Base-by-base conservation (phyloP, 176 grass and related monocot genomes). In the Rhipidocladum racemiflorum region DNA sequence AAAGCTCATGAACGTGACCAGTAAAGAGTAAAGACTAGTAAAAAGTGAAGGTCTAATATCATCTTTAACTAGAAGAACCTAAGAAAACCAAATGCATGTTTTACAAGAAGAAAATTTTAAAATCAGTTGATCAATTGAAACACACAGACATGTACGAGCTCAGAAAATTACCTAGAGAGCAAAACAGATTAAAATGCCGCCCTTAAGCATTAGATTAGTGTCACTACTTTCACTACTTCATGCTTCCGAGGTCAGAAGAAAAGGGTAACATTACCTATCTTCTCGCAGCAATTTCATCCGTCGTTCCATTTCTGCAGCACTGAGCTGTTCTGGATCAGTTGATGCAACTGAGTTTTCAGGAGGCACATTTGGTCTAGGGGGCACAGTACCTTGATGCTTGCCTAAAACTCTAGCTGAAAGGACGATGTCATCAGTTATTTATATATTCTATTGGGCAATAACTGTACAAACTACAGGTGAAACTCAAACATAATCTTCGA, bases 221-320 rank as follows among this genome's bases (percentile, higher is more conserved):
- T 36, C 3, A 36, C 35, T 36, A 6, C 35, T 36, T 36, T 21
- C n/a, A 49, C 20, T 65, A 79, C 5, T 51, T 44, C 23, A 49
- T 74, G 30, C 27, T 46, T 53, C n/a, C 59, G 30, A 59, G 11
- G 63, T 20, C 20, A 54, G n/a, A 68, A 51, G 4, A 81, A 87
- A 57, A 62, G 51, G 13, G 27, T 88, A 18, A 36, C 15, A 80
- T 84, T 92, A 94, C 95, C 95, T 93, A 71, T 97, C 92, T 80
- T 97, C 95, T 81, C 88, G 65, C 81, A 97, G 90, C 45, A 97
- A 87, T 86, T 97, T 97, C 80, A 97, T 91, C 40, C 95, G 89
- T 5, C 50, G 79, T 50, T 88, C 84, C 78, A 97, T 92, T 84
- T 97, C 95, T 25, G 53, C 84, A 56, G 82, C 59, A 78, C 90